Conservation (phyloP, 257 asterid genomes). For the Solanum rostratum region DNA sequence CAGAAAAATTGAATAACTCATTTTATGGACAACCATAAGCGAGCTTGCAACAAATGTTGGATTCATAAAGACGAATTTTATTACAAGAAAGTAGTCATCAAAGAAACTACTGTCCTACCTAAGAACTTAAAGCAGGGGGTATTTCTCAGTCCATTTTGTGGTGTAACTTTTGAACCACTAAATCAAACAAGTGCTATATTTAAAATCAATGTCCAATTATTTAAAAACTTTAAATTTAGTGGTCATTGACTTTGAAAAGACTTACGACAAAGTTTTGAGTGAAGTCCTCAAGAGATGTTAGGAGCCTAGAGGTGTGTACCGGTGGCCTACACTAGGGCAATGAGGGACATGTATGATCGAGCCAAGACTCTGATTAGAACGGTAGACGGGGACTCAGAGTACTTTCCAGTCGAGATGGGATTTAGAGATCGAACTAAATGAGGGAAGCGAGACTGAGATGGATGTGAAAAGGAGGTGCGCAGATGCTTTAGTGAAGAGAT, state of each 20-base stretch:
- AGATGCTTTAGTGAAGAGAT: not conserved
- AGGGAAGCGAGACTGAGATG: not conserved
- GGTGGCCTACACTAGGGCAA: not conserved
- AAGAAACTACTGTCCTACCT: not conserved
- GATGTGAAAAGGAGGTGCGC: not conserved
- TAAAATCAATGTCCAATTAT: not conserved
- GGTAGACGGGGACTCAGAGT: not conserved
- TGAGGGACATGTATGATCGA: not conserved
- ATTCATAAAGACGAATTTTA: not conserved
- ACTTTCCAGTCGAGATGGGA: not conserved
- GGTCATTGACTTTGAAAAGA: not conserved
- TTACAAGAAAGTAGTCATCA: not conserved
- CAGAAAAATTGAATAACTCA: not conserved
- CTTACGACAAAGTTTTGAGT: not conserved
- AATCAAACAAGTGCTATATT: not conserved
- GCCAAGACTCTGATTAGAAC: not conserved
- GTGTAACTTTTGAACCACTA: not conserved
- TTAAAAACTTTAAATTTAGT: not conserved
- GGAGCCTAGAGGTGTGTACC: not conserved
- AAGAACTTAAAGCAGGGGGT: not conserved
- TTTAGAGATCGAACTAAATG: not conserved
- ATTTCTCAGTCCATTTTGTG: not conserved
- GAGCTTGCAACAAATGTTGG: not conserved
- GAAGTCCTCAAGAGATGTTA: not conserved
- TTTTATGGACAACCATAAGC: not conserved